Base-by-base conservation (phyloP, 140 eudicot species). In the Ambrosia hybrid region DNA sequence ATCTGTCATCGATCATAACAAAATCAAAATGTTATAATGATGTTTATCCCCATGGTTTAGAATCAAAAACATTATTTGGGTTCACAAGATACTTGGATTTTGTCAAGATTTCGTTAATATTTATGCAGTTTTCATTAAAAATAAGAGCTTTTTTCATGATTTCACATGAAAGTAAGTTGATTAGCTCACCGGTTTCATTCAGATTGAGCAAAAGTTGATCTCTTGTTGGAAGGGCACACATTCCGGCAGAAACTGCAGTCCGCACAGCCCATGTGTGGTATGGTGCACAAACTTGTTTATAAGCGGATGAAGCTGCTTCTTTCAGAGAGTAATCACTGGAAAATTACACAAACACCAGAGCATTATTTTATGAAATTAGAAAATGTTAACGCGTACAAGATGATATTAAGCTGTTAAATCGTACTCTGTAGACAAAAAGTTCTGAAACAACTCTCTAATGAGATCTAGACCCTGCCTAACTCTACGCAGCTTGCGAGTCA, bases 201-300 rank as follows among this genome's bases (percentile, higher is more conserved):
- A 51, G 57, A 51, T 5, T 51, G 16, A 51, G 10, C 57, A 51
- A 5, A 12, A 51, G 57, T 13, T 51, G 57, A 51, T 51, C 57
- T 51, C 57, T 84, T 26, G 99, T 84, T 57, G 99, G 99, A 73
- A 94, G 90, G 17, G 97, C 96, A 76, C 85, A 88, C 99, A 94
- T 94, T 38, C 97, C 97, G 57, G 99, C 97, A 65, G 88, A 84
- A 77, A 83, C 99, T 7, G 99, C 97, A 57, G 96, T 86, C 78
- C 97, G 84, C 37, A 93, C 90, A 9, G 99, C 96, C 99, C 99
- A 94, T 33, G 97, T 82, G 80, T 94, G 99, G 68, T 90, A 94
- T 5, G 99, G 97, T 17, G 97, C 97, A 64, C 96, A 94, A 9
- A 86, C 90, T 77, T 94, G 76, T 55, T 89, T 76, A 70, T 94